A percentile compares a stretch with the other conserved stretches of the same genome.
phyloP scores from a whole-genome alignment of 768 basidiomycete genomes.

The Tulasnella calospora region DNA sequence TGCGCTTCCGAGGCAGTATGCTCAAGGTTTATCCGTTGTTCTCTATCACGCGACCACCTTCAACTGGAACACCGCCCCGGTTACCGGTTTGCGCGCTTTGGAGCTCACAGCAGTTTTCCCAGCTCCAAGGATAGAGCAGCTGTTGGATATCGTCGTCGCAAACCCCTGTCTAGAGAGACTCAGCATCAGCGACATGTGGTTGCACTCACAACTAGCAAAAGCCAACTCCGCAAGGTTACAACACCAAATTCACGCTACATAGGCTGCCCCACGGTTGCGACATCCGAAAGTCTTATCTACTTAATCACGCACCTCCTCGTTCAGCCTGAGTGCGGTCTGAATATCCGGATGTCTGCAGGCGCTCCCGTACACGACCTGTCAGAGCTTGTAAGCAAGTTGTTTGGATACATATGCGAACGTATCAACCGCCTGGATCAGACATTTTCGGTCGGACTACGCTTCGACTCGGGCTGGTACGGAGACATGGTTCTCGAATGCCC shows the following conservation, averaged over 20 bases:
- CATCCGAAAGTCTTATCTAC: neutral
- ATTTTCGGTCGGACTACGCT: neutral
- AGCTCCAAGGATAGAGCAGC: neutral
- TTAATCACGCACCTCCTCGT: neutral
- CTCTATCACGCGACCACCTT: neutral
- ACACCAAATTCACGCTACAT: neutral
- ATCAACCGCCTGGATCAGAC: neutral
- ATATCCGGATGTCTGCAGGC: neutral
- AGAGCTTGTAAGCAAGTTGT: neutral
- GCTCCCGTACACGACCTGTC: neutral
- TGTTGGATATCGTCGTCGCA: neutral
- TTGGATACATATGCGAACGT: neutral
- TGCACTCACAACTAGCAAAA: neutral
- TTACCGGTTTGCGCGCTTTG: neutral
- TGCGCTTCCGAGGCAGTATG: neutral
- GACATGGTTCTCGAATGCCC: neutral
- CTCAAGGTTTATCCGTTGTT: neutral
- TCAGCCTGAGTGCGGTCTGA: neutral
- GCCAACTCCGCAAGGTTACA: neutral
- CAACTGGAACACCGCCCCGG: neutral
- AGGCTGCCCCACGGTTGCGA: neutral
- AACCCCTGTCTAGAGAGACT: neutral
- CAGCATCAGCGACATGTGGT: neutral
- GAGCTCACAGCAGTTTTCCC: neutral
- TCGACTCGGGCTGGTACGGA: neutral